phyloP scores from a whole-genome alignment of 192 early-diverging fungal genomes.

The Podila minutissima region DNA sequence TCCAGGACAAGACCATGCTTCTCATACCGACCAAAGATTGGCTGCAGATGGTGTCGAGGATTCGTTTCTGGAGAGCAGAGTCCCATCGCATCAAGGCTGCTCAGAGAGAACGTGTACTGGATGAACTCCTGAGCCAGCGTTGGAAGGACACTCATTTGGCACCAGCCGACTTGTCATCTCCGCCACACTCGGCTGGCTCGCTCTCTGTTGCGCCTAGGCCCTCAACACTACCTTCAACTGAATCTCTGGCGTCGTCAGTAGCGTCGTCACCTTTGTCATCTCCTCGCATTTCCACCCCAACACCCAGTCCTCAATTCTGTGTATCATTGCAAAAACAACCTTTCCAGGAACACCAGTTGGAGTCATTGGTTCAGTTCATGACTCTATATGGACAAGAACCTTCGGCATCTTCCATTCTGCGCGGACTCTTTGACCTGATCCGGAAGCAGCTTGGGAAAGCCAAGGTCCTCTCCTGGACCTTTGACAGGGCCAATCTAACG shows the following conservation, averaged over 20 bases:
- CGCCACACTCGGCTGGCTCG: slow-evolving; percentile 21
- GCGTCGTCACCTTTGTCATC: slow-evolving; percentile 3
- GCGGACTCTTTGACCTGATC: slow-evolving; percentile 28
- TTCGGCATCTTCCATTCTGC: slow-evolving; percentile 27
- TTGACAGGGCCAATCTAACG: slow-evolving; percentile 43
- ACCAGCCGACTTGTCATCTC: slow-evolving; percentile 1
- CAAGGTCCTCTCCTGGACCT: slow-evolving; percentile 26
- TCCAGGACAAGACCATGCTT: slow-evolving; percentile 32
- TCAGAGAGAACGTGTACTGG: slow-evolving; percentile 20
- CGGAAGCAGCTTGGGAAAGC: slow-evolving; percentile 19
- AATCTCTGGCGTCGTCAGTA: neutral
- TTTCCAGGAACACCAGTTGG: slow-evolving; percentile 39
- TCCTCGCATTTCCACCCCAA: neutral
- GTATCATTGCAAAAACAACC: slow-evolving; percentile 13
- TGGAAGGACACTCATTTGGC: slow-evolving; percentile 13
- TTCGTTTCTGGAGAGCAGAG: slow-evolving; percentile 44
- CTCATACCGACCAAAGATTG: slow-evolving; percentile 29
- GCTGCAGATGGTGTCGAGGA: slow-evolving; percentile 25
- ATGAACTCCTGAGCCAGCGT: slow-evolving; percentile 22
- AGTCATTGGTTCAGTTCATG: slow-evolving; percentile 38
- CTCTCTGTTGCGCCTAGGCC: slow-evolving; percentile 2
- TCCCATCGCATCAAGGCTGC: slow-evolving; percentile 35
- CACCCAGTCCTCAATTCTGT: neutral
- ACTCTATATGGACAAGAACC: slow-evolving; percentile 21
- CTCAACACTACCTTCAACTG: neutral